Evolutionary conservation across 1,284 basidiomycete species (phyloP), one percentile per base, ranked within the genome.

Genomic region (Boletus smithii): DNA sequence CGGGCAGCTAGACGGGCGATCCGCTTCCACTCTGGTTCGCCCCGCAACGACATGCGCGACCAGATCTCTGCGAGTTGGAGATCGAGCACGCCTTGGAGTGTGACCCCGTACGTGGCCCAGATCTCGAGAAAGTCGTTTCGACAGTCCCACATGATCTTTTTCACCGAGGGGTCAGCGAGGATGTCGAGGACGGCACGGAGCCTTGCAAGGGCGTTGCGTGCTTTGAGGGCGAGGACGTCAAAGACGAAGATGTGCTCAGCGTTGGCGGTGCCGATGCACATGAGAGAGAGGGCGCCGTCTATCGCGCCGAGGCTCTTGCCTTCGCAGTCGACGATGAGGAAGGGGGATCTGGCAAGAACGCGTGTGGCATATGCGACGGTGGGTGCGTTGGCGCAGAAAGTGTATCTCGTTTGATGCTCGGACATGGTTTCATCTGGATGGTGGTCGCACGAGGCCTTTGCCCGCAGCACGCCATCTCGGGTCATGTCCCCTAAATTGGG

Each of bases 111-210:
- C 1, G 55, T 50, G 10, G 56, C 48, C 4, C 30, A 54, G 2
- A 76, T 60, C 53, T 75, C 73, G 24, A 70, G 53, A 54, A 57
- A 71, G 54, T 75, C 73, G 59, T 70, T 67, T 1, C 72, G 64
- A 14, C 73, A 74, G 50, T 75, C 73, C 73, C 73, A 75, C 45
- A 72, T 71, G 46, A 76, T 50, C 57, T 76, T 75, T 23, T 63
- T 58, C 34, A 72, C 53, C 1, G 48, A 44, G 8, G 56, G 49
- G 17, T 65, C 50, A 29, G 55, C 51, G 38, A 74, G 62, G 14
- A 71, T 52, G 14, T 45, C 29, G 9, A 69, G 49, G 3, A 72
- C 47, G 20, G 44, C 50, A 8, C 54, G 51, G 18, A 70, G 53
- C 32, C 55, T 47, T 1, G 51, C 27, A 33, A 57, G 39, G 11